Base-by-base conservation (phyloP, 2,329 filamentous ascomycete genomes). In the Xylaria sp. region DNA sequence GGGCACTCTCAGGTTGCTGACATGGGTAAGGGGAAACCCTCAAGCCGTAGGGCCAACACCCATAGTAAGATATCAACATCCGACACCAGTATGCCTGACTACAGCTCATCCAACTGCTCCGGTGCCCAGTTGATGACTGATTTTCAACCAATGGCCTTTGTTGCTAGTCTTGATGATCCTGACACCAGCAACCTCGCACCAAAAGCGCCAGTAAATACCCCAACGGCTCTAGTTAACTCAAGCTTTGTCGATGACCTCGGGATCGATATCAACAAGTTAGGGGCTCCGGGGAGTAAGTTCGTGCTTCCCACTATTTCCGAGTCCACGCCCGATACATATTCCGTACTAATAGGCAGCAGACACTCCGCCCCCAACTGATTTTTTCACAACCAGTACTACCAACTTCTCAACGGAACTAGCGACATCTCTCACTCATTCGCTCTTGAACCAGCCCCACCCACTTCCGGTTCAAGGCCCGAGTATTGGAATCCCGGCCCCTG, bases 401-500 rank as follows among this genome's bases (percentile, higher is more conserved):
- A 70, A 71, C 34, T 77, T 82, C 10, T 76, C 78, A 1, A 64
- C 78, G 2, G 81, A 82, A 39, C 74, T 85, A 4, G 80, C 82
- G 5, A 78, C 78, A 6, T 80, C 81, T n/a, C 76, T 86, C 60
- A 83, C 83, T 0, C 80, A 82, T 63, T 85, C 84, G 0, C 74
- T 87, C 45, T 77, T 86, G 32, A 85, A 84, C 57, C 84, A 86
- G 60, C 81, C 83, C 12, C 75, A 80, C 34, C 79, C 82, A 0
- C 72, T 82, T 2, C 77, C 80, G 3, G 66, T 77, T 4, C 78
- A 78, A 15, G 72, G 76, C 10, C 70, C 78, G 18, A 73, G 71
- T n/a, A 74, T 77, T 50, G 66, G 72, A 3, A 67, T 76, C 0
- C 79, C 81, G 1, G 76, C 79, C 6, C 70, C 75, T 9, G 81